Conservation (phyloP, 192 early-diverging fungal genomes). For the Coemansia biformis region DNA sequence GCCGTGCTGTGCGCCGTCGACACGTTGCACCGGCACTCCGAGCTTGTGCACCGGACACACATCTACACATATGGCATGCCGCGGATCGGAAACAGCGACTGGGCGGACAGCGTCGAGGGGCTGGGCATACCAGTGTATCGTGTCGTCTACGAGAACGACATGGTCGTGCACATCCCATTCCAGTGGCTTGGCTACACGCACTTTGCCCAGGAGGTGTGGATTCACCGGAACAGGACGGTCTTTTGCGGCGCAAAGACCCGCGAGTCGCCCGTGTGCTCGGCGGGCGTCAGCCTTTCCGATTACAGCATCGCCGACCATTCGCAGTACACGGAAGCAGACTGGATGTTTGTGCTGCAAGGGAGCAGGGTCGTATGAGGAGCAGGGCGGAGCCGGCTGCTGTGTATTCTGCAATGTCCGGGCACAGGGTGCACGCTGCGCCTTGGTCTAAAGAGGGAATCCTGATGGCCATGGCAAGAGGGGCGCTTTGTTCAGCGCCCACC, state of each 20-base stretch:
- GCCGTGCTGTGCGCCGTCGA: conserved; percentile 42
- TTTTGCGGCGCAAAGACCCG: conserved; percentile 26
- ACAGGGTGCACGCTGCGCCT: background rate
- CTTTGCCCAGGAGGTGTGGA: conserved; percentile 44
- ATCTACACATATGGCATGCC: conserved; percentile 51
- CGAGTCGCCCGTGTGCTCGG: conserved; percentile 29
- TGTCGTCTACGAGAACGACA: conserved; percentile 38
- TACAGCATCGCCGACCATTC: conserved; percentile 44
- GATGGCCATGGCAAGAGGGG: too few relatives aligned
- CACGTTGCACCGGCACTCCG: conserved; percentile 13
- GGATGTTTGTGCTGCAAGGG: conserved; percentile 15
- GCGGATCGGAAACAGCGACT: conserved; percentile 38
- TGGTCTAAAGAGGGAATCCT: background rate
- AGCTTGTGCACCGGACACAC: conserved; percentile 23
- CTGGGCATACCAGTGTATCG: conserved; percentile 31
- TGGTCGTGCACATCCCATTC: conserved; percentile 50
- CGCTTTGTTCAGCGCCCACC: too few relatives aligned
- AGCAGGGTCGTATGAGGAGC: too few relatives aligned
- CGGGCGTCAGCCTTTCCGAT: conserved; percentile 13
- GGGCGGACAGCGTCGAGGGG: conserved; percentile 24
- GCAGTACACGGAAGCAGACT: conserved; percentile 26
- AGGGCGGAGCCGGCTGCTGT: too few relatives aligned
- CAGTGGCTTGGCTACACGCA: conserved; percentile 49
- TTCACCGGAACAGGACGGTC: conserved; percentile 31
- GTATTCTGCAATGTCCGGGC: too few relatives aligned